These are phyloP conservation scores for Ziziphus jujuba DNA, from an alignment of 306 rosid species.

Conservation along the genomic window DNA sequence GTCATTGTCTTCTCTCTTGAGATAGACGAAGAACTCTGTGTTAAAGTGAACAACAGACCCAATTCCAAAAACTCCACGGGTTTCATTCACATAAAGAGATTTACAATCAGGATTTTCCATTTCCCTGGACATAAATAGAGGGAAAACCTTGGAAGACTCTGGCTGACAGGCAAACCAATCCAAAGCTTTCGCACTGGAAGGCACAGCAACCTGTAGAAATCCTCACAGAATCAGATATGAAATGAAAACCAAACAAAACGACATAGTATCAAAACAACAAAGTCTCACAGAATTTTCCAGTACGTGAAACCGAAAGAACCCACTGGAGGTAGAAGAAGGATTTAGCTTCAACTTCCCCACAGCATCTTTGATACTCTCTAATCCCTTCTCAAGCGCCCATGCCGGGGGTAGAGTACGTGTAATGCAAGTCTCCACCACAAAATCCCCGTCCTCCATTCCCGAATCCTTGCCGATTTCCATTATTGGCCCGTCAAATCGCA, in stretches of 20 bases:
- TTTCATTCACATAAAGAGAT: constrained; percentile 59
- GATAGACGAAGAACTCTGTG: no score
- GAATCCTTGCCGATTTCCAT: no score
- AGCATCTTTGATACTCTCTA: constrained; percentile 58
- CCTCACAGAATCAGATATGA: constrained; percentile 18
- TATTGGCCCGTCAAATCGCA: no score
- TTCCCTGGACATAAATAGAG: constrained; percentile 67
- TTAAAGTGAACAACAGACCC: constrained; percentile 71
- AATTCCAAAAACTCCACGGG: constrained; percentile 71
- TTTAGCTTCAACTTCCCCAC: constrained; percentile 50
- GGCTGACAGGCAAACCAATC: constrained; percentile 79
- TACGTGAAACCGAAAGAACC: constrained; percentile 80
- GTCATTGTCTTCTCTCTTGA: no score
- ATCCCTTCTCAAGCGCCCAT: constrained; percentile 67
- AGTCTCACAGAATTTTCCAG: background rate
- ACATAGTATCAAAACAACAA: background rate
- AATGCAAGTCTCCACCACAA: no score
- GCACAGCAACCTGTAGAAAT: constrained; percentile 73
- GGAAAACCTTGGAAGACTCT: constrained; percentile 59
- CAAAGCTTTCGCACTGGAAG: constrained; percentile 82
- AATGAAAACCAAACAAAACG: background rate
- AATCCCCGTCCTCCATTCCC: no score
- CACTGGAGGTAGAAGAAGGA: constrained; percentile 51
- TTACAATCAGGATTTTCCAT: constrained; percentile 46
- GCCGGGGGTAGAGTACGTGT: constrained; percentile 68